phyloP scores from a whole-genome alignment of 2,329 filamentous ascomycete species.

The Dactylella cylindrospora region DNA sequence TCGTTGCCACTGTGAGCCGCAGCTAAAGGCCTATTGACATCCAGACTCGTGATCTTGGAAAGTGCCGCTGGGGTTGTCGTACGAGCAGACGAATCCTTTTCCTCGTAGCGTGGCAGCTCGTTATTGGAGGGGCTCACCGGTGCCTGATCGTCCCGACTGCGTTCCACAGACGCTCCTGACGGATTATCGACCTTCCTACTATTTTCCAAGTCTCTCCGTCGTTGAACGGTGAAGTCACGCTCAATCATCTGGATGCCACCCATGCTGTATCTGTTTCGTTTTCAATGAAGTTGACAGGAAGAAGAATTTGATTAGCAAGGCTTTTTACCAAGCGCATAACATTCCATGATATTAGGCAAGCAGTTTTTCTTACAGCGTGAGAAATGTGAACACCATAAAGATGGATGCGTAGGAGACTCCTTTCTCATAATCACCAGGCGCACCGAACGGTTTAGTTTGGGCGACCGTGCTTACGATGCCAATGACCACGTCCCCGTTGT shows the following conservation, averaged over 20 bases:
- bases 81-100: slow-evolving; percentile 29
- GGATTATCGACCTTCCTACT: slow-evolving; percentile 18
- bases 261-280: slow-evolving; percentile 41
- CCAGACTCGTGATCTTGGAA: slow-evolving; percentile 32
- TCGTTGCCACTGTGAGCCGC: not conserved
- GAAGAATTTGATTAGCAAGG: slow-evolving; percentile 15
- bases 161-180: slow-evolving; percentile 19
- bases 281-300: slow-evolving; percentile 7
- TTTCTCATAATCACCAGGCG: slow-evolving; percentile 38
- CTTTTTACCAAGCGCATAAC: slow-evolving; percentile 21
- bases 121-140: slow-evolving; percentile 14
- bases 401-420: slow-evolving; percentile 48
- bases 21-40: slow-evolving; percentile 26
- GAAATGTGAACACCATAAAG: slow-evolving; percentile 47
- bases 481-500: slow-evolving; percentile 41
- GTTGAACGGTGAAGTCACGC: slow-evolving; percentile 45
- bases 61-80: slow-evolving; percentile 15
- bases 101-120: slow-evolving; percentile 31
- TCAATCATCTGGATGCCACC: slow-evolving; percentile 48
- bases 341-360: slow-evolving; percentile 17
- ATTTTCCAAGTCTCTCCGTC: slow-evolving; percentile 36
- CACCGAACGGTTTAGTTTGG: slow-evolving; percentile 36
- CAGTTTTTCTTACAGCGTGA: slow-evolving; percentile 46
- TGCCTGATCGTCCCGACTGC: slow-evolving; percentile 26
- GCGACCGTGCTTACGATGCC: slow-evolving; percentile 32